Base-by-base conservation (phyloP, 2,329 filamentous ascomycete species). In the Sporothrix luriei region DNA sequence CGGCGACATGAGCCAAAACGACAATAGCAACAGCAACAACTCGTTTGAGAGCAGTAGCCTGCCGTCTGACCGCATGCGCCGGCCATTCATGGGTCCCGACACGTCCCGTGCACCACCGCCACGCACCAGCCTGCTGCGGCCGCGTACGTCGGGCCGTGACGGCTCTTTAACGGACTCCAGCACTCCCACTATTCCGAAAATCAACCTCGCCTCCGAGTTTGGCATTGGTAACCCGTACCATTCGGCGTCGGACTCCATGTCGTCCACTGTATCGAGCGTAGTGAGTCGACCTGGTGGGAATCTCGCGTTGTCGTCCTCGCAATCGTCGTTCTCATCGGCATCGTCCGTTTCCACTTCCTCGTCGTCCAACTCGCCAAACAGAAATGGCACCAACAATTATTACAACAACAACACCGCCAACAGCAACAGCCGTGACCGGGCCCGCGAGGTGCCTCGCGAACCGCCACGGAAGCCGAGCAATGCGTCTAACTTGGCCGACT, bases 151-250 rank as follows among this genome's bases (percentile, higher is more conserved):
- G n/a, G 77, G 77, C 24, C 79, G 79, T 14, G 79, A 79, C 59
- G 76, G 38, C 46, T 40, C 69, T 33, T 40, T 66, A 29, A 38
- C 55, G 2, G 19, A 9, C 67, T 67, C n/a, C 62, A 59, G 19
- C 64, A 33, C 57, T 11, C 57, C 43, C 66, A 66, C 48, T n/a
- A 70, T 75, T 7, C 81, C 83, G 2, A 78, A 77, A 3, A 81
- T 89, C 54, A 86, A 89, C 74, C 79, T 89, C 9, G 85, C 84
- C 1, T 83, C 82, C 43, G 87, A 89, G 70, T 89, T 89, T 73
- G 87, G 87, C 13, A 77, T 82, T 29, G 83, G 85, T 46, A 90
- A 90, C 74, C 85, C 87, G 0, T 90, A 90, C 74, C 88, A 91
- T 74, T 84, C 85, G 4, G 81, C 87, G 0, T 87, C 88, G 1